Base-by-base conservation (phyloP, 768 basidiomycete genomes). In the Asterophora parasitica region DNA sequence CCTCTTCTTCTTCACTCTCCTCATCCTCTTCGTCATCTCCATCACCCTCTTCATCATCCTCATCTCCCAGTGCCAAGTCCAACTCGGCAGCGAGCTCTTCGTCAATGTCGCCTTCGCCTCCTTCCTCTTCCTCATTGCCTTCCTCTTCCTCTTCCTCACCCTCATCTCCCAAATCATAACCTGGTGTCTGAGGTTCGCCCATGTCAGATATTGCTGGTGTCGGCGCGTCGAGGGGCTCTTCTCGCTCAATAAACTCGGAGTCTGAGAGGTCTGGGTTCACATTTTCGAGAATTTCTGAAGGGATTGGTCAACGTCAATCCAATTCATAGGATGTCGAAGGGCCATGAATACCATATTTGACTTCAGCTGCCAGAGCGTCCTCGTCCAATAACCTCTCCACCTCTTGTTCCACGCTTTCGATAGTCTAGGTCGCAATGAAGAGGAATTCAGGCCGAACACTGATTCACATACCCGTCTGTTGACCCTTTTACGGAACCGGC, bases 321-420 rank as follows among this genome's bases (percentile, higher is more conserved):
- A 44, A 20, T 8, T 13, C 4, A 35, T 12, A n/a, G 3, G 27
- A 32, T 26, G 11, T 8, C 15, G 28, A 16, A n/a, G 34, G 39
- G 13, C 31, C 3, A 7, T 27, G 11, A 75, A 33, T 60, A 84
- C 91, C 88, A 54, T 83, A 92, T 70, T 85, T 81, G 46, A 90
- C 84, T 49, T 89, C 79, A 0, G 75, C 62, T 2, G 92, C 89
- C 33, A 81, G 61, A 1, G 83, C 76, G 63, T 95, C 92, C 56
- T 86, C 83, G 49, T 86, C 85, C 15, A 95, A 67, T 15, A 96
- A 65, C 46, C 91, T 74, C 62, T 95, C 93, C 7, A 96, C 92
- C 59, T 92, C 91, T 64, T 91, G 82, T 64, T 96, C 92, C 5
- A 94, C 92, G 31, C 85, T 92, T 69, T 96, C 92, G 54, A 96